Percentiles rank a stretch among this genome's conserved stretches.
Evolutionary conservation across 2,329 filamentous ascomycete species (phyloP).

Genomic region (Diplodia sapinea): DNA sequence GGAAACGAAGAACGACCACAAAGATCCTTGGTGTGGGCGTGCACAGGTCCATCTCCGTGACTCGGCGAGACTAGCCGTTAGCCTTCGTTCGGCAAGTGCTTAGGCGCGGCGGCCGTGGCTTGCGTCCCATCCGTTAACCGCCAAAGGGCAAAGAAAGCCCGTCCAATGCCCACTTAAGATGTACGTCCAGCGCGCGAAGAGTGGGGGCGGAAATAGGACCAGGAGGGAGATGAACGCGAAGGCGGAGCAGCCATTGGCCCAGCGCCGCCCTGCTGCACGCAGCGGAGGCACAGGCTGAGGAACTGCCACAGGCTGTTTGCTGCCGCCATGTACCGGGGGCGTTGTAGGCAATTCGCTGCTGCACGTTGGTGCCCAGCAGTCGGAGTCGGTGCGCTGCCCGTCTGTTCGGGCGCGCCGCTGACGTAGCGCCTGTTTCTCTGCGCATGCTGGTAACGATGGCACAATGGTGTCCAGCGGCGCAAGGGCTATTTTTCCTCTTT

Average conservation of each 20-base stretch:
- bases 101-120: background rate
- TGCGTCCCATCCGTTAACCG: background rate
- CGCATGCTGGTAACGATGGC: background rate
- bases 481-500: background rate
- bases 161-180: conserved; percentile 10
- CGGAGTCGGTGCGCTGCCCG: background rate
- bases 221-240: background rate
- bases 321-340: background rate
- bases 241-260: background rate
- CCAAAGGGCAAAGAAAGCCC: background rate
- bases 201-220: background rate
- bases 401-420: background rate
- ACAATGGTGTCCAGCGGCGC: background rate
- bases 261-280: background rate
- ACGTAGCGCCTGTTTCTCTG: conserved; percentile 8
- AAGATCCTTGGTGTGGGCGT: background rate
- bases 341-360: background rate
- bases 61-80: conserved; percentile 15
- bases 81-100: background rate
- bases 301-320: background rate
- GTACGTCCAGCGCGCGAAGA: background rate
- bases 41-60: background rate
- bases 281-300: background rate
- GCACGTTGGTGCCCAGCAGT: conserved; percentile 11
- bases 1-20: background rate